A percentile compares a stretch with the other conserved stretches of the same genome.
These are phyloP conservation scores for Trichoderma arundinaceum DNA, from an alignment of 2,329 filamentous ascomycete species.

Conservation along the genomic window DNA sequence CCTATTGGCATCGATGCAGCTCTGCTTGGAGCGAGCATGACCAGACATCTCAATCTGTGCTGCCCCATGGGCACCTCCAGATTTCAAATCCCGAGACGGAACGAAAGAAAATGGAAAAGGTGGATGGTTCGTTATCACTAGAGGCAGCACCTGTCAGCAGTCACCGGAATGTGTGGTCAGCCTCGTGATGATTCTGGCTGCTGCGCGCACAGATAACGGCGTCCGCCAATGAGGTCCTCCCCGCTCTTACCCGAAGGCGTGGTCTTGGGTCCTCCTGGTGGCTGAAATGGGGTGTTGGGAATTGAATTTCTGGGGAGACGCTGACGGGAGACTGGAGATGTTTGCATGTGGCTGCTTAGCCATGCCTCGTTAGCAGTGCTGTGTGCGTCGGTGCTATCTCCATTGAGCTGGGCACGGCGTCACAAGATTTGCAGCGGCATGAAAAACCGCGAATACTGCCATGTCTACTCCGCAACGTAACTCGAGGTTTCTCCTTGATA, in stretches of 20 bases:
- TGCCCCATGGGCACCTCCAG: neutral
- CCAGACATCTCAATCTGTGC: neutral
- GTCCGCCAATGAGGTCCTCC: constrained; percentile 15
- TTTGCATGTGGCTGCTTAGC: neutral
- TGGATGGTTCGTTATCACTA: neutral
- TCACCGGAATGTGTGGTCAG: constrained; percentile 2
- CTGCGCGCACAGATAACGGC: neutral
- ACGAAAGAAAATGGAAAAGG: neutral
- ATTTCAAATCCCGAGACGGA: too few species aligned
- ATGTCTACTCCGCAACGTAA: neutral
- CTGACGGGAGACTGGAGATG: neutral
- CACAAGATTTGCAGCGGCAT: neutral
- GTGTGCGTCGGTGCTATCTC: constrained; percentile 21
- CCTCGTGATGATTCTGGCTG: constrained; percentile 20
- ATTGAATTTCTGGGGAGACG: neutral
- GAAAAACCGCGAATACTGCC: neutral
- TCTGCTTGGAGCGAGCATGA: neutral
- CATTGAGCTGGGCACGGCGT: constrained; percentile 3
- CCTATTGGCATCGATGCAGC: neutral
- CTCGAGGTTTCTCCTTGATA: neutral
- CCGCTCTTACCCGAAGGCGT: constrained; percentile 26
- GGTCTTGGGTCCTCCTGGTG: constrained; percentile 11
- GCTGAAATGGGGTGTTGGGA: neutral
- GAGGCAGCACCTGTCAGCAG: constrained; percentile 3
- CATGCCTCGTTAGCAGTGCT: neutral